A percentile compares a stretch with the other conserved stretches of the same genome.
Evolutionary conservation across 805 yeast species (phyloP).

Genomic region (Candida nitratophila): DNA sequence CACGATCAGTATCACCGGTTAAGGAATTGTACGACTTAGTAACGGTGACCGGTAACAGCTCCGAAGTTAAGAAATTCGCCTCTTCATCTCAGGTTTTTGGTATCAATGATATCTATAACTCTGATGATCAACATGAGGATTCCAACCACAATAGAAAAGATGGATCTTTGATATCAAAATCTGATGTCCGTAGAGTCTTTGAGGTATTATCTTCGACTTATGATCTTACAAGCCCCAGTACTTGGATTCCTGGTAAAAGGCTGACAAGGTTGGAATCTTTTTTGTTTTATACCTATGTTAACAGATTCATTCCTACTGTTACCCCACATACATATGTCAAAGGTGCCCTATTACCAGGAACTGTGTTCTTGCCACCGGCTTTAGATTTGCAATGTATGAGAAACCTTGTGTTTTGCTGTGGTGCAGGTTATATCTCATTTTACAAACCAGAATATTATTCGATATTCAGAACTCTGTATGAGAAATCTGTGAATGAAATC

Average conservation of each 20-base stretch:
- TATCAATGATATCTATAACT: too few relatives aligned
- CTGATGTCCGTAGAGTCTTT: neutral
- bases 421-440: slow-evolving; percentile 3
- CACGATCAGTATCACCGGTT: neutral
- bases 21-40: neutral
- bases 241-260: slow-evolving; percentile 4
- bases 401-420: slow-evolving; percentile 3
- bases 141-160: neutral
- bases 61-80: too few relatives aligned
- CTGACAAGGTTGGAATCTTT: slow-evolving; percentile 1
- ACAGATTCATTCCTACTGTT: slow-evolving; percentile 2
- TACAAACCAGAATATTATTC: slow-evolving; percentile 1
- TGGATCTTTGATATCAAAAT: neutral
- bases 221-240: neutral
- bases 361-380: slow-evolving; percentile 3
- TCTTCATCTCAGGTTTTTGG: too few relatives aligned
- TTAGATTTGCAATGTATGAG: slow-evolving; percentile 1
- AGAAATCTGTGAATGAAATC: slow-evolving; percentile 1
- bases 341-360: slow-evolving; percentile 2
- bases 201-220: neutral
- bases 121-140: too few relatives aligned
- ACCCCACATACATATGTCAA: slow-evolving; percentile 2
- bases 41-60: neutral
- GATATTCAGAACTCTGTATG: neutral
- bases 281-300: slow-evolving; percentile 3